Conservation (phyloP, 2,329 filamentous ascomycete genomes). For the Fusarium nodosum region DNA sequence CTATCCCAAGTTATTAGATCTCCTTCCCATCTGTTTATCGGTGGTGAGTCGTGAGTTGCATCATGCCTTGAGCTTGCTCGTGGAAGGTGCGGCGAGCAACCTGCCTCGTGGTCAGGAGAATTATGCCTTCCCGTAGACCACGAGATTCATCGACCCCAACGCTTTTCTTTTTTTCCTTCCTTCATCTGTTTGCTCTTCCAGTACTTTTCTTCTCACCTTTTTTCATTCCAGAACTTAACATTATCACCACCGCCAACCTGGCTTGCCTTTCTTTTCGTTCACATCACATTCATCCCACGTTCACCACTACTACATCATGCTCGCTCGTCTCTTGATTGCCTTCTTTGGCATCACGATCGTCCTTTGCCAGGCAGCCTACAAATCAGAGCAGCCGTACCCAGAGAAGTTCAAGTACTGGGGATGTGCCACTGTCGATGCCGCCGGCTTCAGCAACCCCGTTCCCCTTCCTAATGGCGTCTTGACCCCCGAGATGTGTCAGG, state of each 20-base stretch:
- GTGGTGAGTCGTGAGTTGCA: not conserved
- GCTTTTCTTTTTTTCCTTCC: not conserved
- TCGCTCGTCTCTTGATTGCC: conserved; percentile 40
- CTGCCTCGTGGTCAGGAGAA: conserved; percentile 5
- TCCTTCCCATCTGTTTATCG: too few species aligned
- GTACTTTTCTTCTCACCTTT: not conserved
- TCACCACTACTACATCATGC: conserved; percentile 40
- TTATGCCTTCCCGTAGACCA: not conserved
- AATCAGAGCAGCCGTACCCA: not conserved
- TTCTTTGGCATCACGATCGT: conserved; percentile 34
- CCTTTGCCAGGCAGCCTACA: conserved; percentile 39
- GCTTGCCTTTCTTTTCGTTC: conserved; percentile 1
- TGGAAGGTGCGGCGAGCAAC: conserved; percentile 1
- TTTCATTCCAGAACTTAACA: not conserved
- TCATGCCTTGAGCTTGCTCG: too few species aligned
- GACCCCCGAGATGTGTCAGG: conserved; percentile 40
- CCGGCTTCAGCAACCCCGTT: conserved; percentile 31
- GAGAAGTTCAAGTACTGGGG: conserved; percentile 46
- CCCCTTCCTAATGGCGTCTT: conserved; percentile 33
- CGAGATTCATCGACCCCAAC: not conserved
- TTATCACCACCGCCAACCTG: not conserved
- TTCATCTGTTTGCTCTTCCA: too few species aligned
- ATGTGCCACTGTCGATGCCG: conserved; percentile 41
- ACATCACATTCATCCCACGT: not conserved
- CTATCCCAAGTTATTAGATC: not conserved